phyloP scores from a whole-genome alignment of 1,139 yeast species.

The Keqinozyma sinolaborantium region DNA sequence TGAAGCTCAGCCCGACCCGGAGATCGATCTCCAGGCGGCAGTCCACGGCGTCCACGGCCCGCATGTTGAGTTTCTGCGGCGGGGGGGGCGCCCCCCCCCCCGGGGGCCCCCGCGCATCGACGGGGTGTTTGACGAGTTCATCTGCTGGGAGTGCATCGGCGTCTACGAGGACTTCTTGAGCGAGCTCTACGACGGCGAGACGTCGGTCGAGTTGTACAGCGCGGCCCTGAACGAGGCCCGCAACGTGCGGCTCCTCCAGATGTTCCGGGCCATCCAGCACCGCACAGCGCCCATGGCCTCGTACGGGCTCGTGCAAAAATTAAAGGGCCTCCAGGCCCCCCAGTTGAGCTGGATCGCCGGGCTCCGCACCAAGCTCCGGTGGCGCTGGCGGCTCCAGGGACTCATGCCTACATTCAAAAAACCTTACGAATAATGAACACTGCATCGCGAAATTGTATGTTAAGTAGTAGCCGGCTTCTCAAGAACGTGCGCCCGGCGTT shows the following conservation, averaged over 20 bases:
- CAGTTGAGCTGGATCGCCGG: conserved; percentile 25
- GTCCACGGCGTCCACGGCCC: conserved; percentile 77
- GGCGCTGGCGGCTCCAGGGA: conserved; percentile 30
- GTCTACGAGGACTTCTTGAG: conserved; percentile 52
- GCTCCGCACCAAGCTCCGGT: conserved; percentile 25
- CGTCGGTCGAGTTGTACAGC: background rate
- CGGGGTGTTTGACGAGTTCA: conserved; percentile 44
- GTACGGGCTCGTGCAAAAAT: conserved; percentile 19
- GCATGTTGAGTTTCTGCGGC: conserved; percentile 64
- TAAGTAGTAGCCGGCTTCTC: background rate
- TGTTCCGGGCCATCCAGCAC: conserved; percentile 21
- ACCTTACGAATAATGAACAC: background rate
- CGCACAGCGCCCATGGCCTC: conserved; percentile 16
- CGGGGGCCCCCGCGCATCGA: conserved; percentile 7
- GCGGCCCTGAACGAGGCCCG: conserved; percentile 7
- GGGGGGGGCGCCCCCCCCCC: too few relatives aligned
- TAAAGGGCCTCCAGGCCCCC: conserved; percentile 18
- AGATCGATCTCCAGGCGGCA: conserved; percentile 87
- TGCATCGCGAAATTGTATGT: conserved; percentile 1
- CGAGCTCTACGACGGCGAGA: conserved; percentile 17
- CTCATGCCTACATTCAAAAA: conserved; percentile 14
- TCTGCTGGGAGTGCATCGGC: conserved; percentile 62
- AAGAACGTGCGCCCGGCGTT: conserved; percentile 16
- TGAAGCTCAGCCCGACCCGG: conserved; percentile 86
- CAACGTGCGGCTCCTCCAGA: conserved; percentile 16